Evolutionary conservation across 768 basidiomycete genomes (phyloP).

Genomic region (Leccinum barrowsii): DNA sequence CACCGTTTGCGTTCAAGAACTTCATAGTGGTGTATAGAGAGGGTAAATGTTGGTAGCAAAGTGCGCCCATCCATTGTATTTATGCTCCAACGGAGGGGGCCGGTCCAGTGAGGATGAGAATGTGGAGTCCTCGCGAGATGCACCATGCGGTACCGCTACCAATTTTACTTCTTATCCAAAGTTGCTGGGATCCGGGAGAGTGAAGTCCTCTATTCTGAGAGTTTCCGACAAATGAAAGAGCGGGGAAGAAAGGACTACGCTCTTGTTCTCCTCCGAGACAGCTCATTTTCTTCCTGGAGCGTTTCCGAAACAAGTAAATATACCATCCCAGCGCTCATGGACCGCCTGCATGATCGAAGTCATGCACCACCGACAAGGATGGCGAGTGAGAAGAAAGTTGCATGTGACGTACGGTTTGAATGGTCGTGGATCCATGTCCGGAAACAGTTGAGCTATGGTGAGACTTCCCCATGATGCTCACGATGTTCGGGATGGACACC

Average conservation of each 20-base stretch:
- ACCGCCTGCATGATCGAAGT: conserved; percentile 2
- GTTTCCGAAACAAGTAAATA: not conserved
- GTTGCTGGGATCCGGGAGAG: not conserved
- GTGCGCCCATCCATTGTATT: conserved; percentile 10
- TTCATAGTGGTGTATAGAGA: conserved; percentile 14
- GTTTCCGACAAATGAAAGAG: not conserved
- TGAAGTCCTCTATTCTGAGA: not conserved
- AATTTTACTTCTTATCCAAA: not conserved
- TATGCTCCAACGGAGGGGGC: conserved; percentile 1
- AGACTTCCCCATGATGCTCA: not conserved
- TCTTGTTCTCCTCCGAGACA: not conserved
- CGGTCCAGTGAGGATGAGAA: conserved; percentile 1
- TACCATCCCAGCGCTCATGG: not conserved
- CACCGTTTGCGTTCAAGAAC: not conserved
- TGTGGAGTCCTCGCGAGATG: not conserved
- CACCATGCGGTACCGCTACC: conserved; percentile 3
- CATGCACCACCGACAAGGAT: not conserved
- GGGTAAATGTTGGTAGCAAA: not conserved
- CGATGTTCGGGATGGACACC: not conserved
- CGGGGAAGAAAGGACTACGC: not conserved
- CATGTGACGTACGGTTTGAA: conserved; percentile 4
- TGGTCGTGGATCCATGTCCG: not conserved
- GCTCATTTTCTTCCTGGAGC: not conserved
- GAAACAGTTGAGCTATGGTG: not conserved
- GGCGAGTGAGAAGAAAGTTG: not conserved